Percentiles rank a stretch among this genome's conserved stretches.
phyloP scores from a whole-genome alignment of 805 yeast species.

The Wickerhamiella alocasiicola region DNA sequence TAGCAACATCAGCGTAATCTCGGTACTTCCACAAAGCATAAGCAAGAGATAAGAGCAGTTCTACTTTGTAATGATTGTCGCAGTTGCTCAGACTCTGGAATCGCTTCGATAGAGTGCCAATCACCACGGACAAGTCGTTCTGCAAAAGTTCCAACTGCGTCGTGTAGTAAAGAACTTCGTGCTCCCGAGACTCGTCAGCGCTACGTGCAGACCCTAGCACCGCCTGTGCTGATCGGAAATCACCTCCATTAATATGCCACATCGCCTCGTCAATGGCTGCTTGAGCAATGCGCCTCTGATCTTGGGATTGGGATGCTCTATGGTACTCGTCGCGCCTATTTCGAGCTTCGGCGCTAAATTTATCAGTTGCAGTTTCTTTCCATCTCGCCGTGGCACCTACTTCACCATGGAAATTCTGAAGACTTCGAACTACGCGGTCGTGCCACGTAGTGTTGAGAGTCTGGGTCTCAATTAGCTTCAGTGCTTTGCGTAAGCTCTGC shows the following conservation, averaged over 20 bases:
- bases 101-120: not conserved
- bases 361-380: not conserved
- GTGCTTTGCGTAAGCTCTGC: not conserved
- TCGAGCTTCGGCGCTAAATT: slow-evolving; percentile 7
- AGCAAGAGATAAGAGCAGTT: slow-evolving; percentile 1
- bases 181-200: not conserved
- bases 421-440: not conserved
- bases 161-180: not conserved
- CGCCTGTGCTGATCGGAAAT: slow-evolving; percentile 9
- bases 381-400: not conserved
- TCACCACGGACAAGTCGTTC: slow-evolving; percentile 3
- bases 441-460: not conserved
- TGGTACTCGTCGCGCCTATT: not conserved
- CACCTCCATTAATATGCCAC: slow-evolving; percentile 8
- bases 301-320: slow-evolving; percentile 2
- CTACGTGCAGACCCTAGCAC: slow-evolving; percentile 2
- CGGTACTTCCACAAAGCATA: slow-evolving; percentile 6
- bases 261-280: slow-evolving; percentile 8
- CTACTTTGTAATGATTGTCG: not conserved
- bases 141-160: slow-evolving; percentile 9
- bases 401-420: no score
- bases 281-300: slow-evolving; percentile 1
- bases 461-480: not conserved
- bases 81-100: not conserved
- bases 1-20: not conserved